These are phyloP conservation scores for Wickerhamiella nectarea DNA, from an alignment of 805 yeast species.

Conservation along the genomic window DNA sequence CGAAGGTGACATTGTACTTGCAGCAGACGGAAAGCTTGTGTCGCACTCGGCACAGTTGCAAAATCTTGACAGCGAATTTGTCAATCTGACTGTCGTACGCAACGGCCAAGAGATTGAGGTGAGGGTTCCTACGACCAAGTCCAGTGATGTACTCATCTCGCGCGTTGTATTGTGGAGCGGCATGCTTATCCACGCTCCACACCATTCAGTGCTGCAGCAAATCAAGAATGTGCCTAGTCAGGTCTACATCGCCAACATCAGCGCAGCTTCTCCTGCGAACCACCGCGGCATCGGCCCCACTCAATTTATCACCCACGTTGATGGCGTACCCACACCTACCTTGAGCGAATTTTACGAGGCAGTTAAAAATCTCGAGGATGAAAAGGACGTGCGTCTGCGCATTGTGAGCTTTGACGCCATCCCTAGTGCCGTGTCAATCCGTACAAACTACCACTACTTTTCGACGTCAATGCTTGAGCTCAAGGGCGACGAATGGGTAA, in stretches of 20 bases:
- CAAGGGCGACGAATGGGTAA: conserved; percentile 1
- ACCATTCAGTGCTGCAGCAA: conserved; percentile 79
- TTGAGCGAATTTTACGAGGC: conserved; percentile 52
- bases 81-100: conserved; percentile 56
- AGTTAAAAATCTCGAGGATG: conserved; percentile 60
- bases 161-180: conserved; percentile 75
- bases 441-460: conserved; percentile 81
- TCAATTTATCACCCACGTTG: conserved; percentile 79
- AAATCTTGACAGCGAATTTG: conserved; percentile 33
- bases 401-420: conserved; percentile 74
- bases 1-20: conserved; percentile 64
- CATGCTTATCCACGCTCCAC: conserved; percentile 73
- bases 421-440: conserved; percentile 73
- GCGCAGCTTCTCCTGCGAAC: conserved; percentile 74
- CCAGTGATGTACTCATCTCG: conserved; percentile 45
- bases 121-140: conserved; percentile 48
- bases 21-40: conserved; percentile 52
- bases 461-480: conserved; percentile 14
- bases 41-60: conserved; percentile 51
- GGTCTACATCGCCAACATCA: conserved; percentile 66
- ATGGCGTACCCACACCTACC: conserved; percentile 59
- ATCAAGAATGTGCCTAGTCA: conserved; percentile 64
- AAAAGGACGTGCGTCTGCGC: conserved; percentile 67
- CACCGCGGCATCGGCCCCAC: conserved; percentile 69
- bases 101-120: conserved; percentile 50